These are phyloP conservation scores for Laetiporus sulphureus DNA, from an alignment of 1,284 basidiomycete species.

Conservation along the genomic window DNA sequence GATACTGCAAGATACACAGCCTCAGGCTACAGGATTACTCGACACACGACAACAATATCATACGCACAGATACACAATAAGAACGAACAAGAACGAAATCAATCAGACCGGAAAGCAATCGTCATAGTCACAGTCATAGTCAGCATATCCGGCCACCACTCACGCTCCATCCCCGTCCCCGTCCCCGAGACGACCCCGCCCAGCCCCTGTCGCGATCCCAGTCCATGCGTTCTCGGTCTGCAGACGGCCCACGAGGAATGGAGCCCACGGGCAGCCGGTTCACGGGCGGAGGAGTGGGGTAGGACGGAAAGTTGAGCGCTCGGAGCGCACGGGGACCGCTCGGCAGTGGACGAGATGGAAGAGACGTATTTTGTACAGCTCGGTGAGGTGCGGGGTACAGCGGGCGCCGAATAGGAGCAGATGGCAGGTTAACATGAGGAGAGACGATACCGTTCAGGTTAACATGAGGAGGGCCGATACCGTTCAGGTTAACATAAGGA, in stretches of 20 bases:
- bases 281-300: conserved; percentile 15
- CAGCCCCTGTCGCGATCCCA: conserved; percentile 8
- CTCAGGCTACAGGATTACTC: no score
- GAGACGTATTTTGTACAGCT: conserved; percentile 13
- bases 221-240: conserved; percentile 5
- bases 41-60: no score
- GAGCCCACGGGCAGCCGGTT: conserved; percentile 11
- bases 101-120: no score
- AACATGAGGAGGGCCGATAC: conserved; percentile 18
- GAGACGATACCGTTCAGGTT: conserved; percentile 17
- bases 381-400: conserved; percentile 21
- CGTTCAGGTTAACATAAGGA: conserved; percentile 15
- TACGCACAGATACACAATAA: no score
- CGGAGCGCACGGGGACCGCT: conserved; percentile 50
- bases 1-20: no score
- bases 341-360: conserved; percentile 34
- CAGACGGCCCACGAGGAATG: conserved; percentile 35
- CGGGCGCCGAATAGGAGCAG: conserved; percentile 20
- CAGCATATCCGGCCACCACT: no score
- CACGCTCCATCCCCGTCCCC: no score
- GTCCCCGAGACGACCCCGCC: no score
- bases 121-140: no score
- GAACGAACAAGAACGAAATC: no score
- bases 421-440: no score
- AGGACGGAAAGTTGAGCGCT: conserved; percentile 19